Evolutionary conservation across 331 rosid species (phyloP), one percentile per base, ranked within the genome.

Genomic region (Acacia pycnantha): DNA sequence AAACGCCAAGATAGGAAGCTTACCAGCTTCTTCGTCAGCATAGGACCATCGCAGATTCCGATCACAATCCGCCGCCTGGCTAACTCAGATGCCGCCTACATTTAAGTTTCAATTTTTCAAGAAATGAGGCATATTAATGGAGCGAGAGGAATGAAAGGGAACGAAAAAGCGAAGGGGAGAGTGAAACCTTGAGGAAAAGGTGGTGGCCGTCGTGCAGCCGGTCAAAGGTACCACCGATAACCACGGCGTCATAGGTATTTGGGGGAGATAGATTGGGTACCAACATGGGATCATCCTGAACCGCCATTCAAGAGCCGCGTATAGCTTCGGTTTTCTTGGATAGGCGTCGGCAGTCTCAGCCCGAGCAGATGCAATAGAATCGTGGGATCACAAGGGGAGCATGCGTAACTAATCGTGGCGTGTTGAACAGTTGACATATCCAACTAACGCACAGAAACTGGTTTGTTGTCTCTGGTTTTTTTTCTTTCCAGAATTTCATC

Each of bases 211-310:
- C 89, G 86, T 96, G 99, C 75, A 96, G 80, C 19, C 97, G 93
- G 88, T 96, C 98, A 48, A 96, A 92, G 70, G 98, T 96, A 50
- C 99, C 98, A 16, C 99, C 99, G 66, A 89, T 90, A 31, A 96
- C 99, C 26, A 96, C 97, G 10, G 95, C 84, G 16, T 84, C 81
- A 69, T 93, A 92, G 13, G 97, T 76, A 87, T 92, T 85, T 33
- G 91, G 88, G 14, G 98, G 97, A 85, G 99, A 90, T 43, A 88
- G 88, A 62, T 27, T 67, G 35, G 87, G 84, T 59, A 73, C 72
- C 56, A 90, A 87, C 87, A 81, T 47, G 22, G 89, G 73, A 62
- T 89, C 92, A 47, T 86, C 87, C 62, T 64, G 50, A 83, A 47
- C 81, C 68, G 89, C 81, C 97, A 93, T 93, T 31, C n/a, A 8